phyloP scores from a whole-genome alignment of 73 alveolate genomes.

The Paramecium biaurelia region DNA sequence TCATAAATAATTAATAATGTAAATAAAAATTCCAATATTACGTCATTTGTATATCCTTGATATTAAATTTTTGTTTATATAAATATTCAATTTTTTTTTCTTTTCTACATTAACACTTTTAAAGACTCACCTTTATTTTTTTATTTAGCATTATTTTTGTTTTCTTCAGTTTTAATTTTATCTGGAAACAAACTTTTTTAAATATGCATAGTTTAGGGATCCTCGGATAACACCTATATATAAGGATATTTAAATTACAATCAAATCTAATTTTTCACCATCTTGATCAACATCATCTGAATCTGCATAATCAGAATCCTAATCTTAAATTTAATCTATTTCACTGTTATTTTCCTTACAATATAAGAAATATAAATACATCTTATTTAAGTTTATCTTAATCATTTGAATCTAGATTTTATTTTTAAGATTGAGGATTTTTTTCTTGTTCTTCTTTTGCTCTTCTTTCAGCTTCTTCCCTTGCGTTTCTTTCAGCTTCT shows the following conservation, averaged over 20 bases:
- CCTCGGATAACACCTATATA: background rate
- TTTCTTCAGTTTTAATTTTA: background rate
- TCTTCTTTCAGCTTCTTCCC: background rate
- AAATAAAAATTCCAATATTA: background rate
- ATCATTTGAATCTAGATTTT: background rate
- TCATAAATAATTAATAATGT: conserved; percentile 26
- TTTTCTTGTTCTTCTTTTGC: background rate
- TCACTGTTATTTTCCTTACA: background rate
- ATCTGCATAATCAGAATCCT: background rate
- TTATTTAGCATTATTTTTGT: background rate
- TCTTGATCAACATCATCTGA: background rate
- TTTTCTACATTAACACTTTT: background rate
- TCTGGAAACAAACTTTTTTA: conserved; percentile 23
- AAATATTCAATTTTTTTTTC: background rate
- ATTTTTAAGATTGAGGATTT: background rate
- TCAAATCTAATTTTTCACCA: background rate
- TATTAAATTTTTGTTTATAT: background rate
- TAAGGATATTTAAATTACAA: background rate
- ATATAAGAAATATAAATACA: background rate
- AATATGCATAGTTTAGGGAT: background rate
- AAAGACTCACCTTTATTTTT: background rate
- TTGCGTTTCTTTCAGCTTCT: background rate
- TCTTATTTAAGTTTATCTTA: background rate
- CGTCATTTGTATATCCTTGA: background rate
- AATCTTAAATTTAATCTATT: background rate